These are phyloP conservation scores for Perkinsus chesapeaki DNA, from an alignment of 169 alveolate genomes.

Conservation along the genomic window DNA sequence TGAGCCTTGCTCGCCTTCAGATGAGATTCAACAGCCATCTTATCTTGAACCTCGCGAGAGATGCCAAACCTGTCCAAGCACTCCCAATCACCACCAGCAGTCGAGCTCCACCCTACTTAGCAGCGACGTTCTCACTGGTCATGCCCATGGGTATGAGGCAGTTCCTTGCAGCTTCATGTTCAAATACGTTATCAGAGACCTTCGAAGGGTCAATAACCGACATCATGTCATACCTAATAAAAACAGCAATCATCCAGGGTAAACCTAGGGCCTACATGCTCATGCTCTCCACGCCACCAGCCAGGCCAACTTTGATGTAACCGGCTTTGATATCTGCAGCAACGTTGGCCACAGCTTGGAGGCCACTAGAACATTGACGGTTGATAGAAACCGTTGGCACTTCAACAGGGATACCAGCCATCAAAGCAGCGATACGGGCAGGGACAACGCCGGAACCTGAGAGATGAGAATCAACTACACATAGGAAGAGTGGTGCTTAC, in stretches of 20 bases:
- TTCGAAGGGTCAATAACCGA: constrained; percentile 67
- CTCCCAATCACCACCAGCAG: not conserved
- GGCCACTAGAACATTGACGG: constrained; percentile 83
- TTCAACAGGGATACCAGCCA: constrained; percentile 66
- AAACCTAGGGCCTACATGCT: constrained; percentile 37
- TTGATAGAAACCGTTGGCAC: constrained; percentile 63
- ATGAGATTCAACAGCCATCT: constrained; percentile 70
- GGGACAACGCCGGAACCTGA: constrained; percentile 71
- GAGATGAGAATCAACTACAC: constrained; percentile 30
- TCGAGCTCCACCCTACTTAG: not conserved
- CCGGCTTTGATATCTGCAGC: constrained; percentile 73
- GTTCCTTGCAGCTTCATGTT: constrained; percentile 67
- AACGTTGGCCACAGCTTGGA: constrained; percentile 72
- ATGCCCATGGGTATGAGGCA: constrained; percentile 86
- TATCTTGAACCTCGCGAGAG: constrained; percentile 72
- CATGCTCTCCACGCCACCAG: constrained; percentile 89
- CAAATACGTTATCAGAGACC: constrained; percentile 59
- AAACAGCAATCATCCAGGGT: not conserved
- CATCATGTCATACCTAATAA: constrained; percentile 51
- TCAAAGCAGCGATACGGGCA: constrained; percentile 63
- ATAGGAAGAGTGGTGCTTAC: not conserved
- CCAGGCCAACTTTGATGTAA: constrained; percentile 75
- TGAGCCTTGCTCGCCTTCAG: constrained; percentile 56
- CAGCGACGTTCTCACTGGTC: constrained; percentile 72
- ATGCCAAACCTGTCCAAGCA: constrained; percentile 52